These are phyloP conservation scores for Boletellus sp. DNA, from an alignment of 1,284 basidiomycete species.

Conservation along the genomic window DNA sequence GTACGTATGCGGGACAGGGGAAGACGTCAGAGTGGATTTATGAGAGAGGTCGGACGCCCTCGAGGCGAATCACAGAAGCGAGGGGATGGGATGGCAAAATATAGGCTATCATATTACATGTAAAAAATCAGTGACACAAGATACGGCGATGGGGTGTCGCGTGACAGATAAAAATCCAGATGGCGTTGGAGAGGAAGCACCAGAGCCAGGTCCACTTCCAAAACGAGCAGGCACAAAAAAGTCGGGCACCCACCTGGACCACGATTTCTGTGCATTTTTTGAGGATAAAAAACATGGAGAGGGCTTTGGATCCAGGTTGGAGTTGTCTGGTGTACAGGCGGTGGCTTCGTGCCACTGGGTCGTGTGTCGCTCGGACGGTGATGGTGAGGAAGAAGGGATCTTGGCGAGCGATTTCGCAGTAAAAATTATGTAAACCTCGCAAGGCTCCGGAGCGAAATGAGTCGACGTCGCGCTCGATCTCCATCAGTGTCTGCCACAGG, in stretches of 20 bases:
- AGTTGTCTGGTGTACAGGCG: constrained; percentile 19
- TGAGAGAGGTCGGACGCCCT: constrained; percentile 13
- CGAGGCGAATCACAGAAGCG: constrained; percentile 23
- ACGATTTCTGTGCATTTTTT: constrained; percentile 50
- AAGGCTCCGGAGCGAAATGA: constrained; percentile 4
- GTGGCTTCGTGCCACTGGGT: constrained; percentile 34
- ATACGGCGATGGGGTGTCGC: constrained; percentile 34
- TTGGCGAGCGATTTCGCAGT: constrained; percentile 21
- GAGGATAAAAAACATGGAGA: constrained; percentile 47
- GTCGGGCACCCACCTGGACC: constrained; percentile 39
- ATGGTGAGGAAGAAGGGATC: constrained; percentile 28
- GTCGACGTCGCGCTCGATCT: background rate
- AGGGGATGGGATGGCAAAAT: constrained; percentile 12
- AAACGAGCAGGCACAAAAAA: constrained; percentile 25
- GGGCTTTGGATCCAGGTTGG: constrained; percentile 47
- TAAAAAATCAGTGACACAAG: constrained; percentile 36
- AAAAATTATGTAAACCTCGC: constrained; percentile 34
- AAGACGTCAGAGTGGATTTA: constrained; percentile 26
- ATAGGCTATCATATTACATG: constrained; percentile 35
- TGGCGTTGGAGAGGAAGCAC: constrained; percentile 25
- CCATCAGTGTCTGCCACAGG: background rate
- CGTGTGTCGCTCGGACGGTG: constrained; percentile 32
- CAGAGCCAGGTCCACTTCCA: constrained; percentile 22
- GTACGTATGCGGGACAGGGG: constrained; percentile 24
- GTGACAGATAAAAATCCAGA: constrained; percentile 33